A percentile compares a stretch with the other conserved stretches of the same genome.
phyloP scores from a whole-genome alignment of 1,139 yeast genomes.

The Ogataea hybrid region DNA sequence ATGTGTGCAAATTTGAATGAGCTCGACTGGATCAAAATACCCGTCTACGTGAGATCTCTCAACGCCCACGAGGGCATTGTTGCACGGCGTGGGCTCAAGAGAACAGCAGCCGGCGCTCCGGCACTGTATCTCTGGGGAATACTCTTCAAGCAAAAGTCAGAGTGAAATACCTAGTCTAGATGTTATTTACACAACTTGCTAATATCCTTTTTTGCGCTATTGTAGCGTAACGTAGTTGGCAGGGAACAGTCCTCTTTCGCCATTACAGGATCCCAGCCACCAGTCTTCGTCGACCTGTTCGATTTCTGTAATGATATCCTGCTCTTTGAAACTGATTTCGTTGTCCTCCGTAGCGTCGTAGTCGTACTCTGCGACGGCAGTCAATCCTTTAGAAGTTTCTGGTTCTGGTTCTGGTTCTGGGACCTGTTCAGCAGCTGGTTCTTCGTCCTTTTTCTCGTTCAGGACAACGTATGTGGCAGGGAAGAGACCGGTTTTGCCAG shows the following conservation, averaged over 20 bases:
- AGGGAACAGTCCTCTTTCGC: slow-evolving; percentile 86
- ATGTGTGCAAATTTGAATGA: slow-evolving; percentile 52
- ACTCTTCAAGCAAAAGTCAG: slow-evolving; percentile 20
- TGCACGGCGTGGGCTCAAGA: slow-evolving; percentile 59
- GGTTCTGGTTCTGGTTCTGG: slow-evolving; percentile 26
- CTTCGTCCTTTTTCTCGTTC: slow-evolving; percentile 18
- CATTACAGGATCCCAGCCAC: slow-evolving; percentile 89
- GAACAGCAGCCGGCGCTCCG: slow-evolving; percentile 55
- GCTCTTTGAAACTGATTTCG: slow-evolving; percentile 80
- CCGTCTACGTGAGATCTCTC: slow-evolving; percentile 61
- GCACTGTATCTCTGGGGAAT: slow-evolving; percentile 49
- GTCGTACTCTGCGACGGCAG: slow-evolving; percentile 79
- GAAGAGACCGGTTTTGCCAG: slow-evolving; percentile 64
- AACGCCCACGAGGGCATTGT: slow-evolving; percentile 76
- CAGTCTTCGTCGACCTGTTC: slow-evolving; percentile 93
- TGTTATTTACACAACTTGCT: slow-evolving; percentile 8
- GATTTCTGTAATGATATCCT: slow-evolving; percentile 75
- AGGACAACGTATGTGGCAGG: slow-evolving; percentile 68
- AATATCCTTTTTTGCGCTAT: slow-evolving; percentile 11
- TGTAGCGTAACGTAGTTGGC: slow-evolving; percentile 71
- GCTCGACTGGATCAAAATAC: slow-evolving; percentile 64
- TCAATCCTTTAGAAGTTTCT: slow-evolving; percentile 35
- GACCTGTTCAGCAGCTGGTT: slow-evolving; percentile 19
- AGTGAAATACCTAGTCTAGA: neutral
- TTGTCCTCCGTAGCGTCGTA: slow-evolving; percentile 90